Evolutionary conservation across 83 land plant genomes (phyloP), one percentile per base, ranked within the genome.

Genomic region (Picea abies): DNA sequence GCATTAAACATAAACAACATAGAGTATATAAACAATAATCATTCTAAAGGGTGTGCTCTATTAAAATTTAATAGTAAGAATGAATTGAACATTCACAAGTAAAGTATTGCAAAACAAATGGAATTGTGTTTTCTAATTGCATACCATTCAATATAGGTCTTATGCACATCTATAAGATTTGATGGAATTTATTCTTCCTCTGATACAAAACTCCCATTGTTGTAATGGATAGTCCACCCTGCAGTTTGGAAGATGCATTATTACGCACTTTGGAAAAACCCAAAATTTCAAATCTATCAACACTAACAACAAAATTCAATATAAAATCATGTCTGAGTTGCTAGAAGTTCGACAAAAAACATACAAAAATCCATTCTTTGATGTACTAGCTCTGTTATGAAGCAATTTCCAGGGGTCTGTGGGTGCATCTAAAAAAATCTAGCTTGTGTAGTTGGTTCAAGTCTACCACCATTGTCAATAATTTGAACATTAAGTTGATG

Each of bases 131-230:
- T 49, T 78, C 26, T 49, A 78, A 65, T 63, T 35, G 29, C 80
- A 61, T 87, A 95, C 98, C 98, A 95, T 63, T 95, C 94, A 65
- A 90, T 79, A 81, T 96, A 95, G 63, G 23, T 79, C 60, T 60
- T 75, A 80, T 95, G 98, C 71, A 91, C 96, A 83, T 90, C 90
- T 19, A 90, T 70, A 62, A 84, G 86, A 83, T 89, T 79, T 11
- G 88, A 66, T 58, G 20, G 68, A 5, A 11, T 39, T 35, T 76
- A 82, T 35, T 81, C 44, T 52, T 77, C 75, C 56, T 79, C 84
- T 5, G 56, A 25, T 39, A 92, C 80, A 17, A 75, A 66, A 5
- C 83, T 80, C 44, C 92, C 94, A 75, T 90, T 80, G 7, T 56
- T 37, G 82, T 88, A 95, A 79, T 90, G 91, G 79, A 93, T 49